Conservation (phyloP, 768 basidiomycete species). For the Sutorius australiensis region DNA sequence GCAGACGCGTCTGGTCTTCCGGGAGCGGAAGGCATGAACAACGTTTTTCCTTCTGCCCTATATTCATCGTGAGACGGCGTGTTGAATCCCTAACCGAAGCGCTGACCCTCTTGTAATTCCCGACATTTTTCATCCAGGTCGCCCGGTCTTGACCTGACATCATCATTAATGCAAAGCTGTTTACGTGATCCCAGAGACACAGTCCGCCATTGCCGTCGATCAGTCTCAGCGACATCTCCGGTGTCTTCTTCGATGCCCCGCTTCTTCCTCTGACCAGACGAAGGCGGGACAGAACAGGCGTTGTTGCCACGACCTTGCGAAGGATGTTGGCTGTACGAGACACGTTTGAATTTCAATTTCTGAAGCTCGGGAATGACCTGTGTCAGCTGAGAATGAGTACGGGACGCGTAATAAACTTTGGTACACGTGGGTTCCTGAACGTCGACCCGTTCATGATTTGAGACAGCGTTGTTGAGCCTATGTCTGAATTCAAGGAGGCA, state of each 20-base stretch:
- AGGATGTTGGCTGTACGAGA: slow-evolving; percentile 15
- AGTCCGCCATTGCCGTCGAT: slow-evolving; percentile 42
- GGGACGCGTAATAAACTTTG: slow-evolving; percentile 90
- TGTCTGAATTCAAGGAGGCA: background rate
- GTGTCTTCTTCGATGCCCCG: slow-evolving; percentile 23
- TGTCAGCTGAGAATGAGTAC: slow-evolving; percentile 93
- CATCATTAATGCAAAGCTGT: slow-evolving; percentile 90
- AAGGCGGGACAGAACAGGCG: background rate
- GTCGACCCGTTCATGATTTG: slow-evolving; percentile 6
- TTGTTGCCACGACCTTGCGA: slow-evolving; percentile 7
- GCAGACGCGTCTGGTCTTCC: slow-evolving; percentile 65
- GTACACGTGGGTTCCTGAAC: slow-evolving; percentile 57
- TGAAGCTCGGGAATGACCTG: slow-evolving; percentile 85
- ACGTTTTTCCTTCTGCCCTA: slow-evolving; percentile 62
- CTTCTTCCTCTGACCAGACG: slow-evolving; percentile 12
- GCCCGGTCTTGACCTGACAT: slow-evolving; percentile 53
- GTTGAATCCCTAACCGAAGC: background rate
- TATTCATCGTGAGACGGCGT: background rate
- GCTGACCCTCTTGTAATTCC: slow-evolving; percentile 66
- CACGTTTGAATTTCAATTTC: slow-evolving; percentile 55
- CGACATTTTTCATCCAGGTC: slow-evolving; percentile 89
- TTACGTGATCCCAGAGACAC: slow-evolving; percentile 89
- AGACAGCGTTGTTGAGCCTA: slow-evolving; percentile 15
- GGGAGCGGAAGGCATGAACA: slow-evolving; percentile 74
- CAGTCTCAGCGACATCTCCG: slow-evolving; percentile 23